Evolutionary conservation across 2,329 filamentous ascomycete species (phyloP).

Genomic region (Aureobasidium sp.): DNA sequence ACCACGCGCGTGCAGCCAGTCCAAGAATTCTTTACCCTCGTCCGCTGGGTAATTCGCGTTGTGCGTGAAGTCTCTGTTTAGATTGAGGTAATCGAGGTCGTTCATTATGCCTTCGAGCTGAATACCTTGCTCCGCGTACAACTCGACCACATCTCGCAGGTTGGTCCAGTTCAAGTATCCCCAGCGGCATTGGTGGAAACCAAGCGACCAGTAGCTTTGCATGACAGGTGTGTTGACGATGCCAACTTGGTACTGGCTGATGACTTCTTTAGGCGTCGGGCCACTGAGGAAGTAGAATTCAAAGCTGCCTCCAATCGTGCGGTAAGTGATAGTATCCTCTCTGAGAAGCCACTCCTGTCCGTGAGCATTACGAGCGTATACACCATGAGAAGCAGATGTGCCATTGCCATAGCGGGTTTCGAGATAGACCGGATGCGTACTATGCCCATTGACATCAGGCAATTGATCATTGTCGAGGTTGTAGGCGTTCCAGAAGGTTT

Average conservation of each 20-base stretch:
- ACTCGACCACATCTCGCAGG: slow-evolving; percentile 48
- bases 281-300: slow-evolving; percentile 22
- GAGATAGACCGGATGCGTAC: slow-evolving; percentile 27
- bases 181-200: slow-evolving; percentile 23
- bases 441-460: slow-evolving; percentile 24
- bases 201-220: slow-evolving; percentile 23
- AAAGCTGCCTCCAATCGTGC: slow-evolving; percentile 25
- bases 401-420: slow-evolving; percentile 25
- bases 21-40: slow-evolving; percentile 41
- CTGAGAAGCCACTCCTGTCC: slow-evolving; percentile 27
- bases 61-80: slow-evolving; percentile 47
- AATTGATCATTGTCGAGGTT: slow-evolving; percentile 22
- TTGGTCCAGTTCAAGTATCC: slow-evolving; percentile 59
- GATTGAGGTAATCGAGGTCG: slow-evolving; percentile 45
- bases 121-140: slow-evolving; percentile 45
- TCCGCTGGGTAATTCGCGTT: slow-evolving; percentile 42
- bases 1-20: slow-evolving; percentile 41
- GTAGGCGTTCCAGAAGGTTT: slow-evolving; percentile 27
- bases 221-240: slow-evolving; percentile 21
- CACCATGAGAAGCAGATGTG: slow-evolving; percentile 22
- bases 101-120: slow-evolving; percentile 31
- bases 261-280: slow-evolving; percentile 19
- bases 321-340: slow-evolving; percentile 22
- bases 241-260: slow-evolving; percentile 20
- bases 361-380: slow-evolving; percentile 28